These are phyloP conservation scores for Phalaenopsis aphrodite DNA, from an alignment of 106 monocot genomes.

Conservation along the genomic window DNA sequence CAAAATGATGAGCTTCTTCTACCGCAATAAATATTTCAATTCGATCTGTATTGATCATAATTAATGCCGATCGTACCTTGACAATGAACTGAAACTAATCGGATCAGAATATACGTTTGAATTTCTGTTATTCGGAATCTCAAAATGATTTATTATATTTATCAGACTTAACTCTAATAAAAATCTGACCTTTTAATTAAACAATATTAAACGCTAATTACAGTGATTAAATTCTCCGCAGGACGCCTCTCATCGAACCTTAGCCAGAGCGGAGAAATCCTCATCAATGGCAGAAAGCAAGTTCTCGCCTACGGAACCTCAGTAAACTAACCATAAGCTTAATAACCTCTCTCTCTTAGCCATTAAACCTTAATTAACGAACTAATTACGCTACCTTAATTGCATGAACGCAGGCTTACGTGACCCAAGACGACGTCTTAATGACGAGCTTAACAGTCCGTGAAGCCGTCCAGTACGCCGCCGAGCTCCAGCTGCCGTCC, in stretches of 20 bases:
- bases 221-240: not conserved
- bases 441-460: conserved; percentile 20
- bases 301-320: conserved; percentile 28
- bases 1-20: too few relatives aligned
- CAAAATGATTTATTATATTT: too few relatives aligned
- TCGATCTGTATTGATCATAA: too few relatives aligned
- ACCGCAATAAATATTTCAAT: too few relatives aligned
- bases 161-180: too few relatives aligned
- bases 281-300: conserved; percentile 25
- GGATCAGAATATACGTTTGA: too few relatives aligned
- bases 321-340: not conserved
- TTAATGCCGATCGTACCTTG: too few relatives aligned
- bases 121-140: too few relatives aligned
- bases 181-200: too few relatives aligned
- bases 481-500: conserved; percentile 15
- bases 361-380: not conserved
- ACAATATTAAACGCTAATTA: too few relatives aligned
- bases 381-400: not conserved
- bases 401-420: conserved; percentile 7
- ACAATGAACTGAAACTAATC: too few relatives aligned
- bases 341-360: not conserved
- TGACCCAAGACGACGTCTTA: conserved; percentile 17
- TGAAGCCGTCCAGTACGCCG: conserved; percentile 16
- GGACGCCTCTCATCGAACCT: conserved; percentile 20
- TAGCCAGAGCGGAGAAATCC: conserved; percentile 14